Evolutionary conservation across 805 yeast species (phyloP).

Genomic region (Candida lessepsii): DNA sequence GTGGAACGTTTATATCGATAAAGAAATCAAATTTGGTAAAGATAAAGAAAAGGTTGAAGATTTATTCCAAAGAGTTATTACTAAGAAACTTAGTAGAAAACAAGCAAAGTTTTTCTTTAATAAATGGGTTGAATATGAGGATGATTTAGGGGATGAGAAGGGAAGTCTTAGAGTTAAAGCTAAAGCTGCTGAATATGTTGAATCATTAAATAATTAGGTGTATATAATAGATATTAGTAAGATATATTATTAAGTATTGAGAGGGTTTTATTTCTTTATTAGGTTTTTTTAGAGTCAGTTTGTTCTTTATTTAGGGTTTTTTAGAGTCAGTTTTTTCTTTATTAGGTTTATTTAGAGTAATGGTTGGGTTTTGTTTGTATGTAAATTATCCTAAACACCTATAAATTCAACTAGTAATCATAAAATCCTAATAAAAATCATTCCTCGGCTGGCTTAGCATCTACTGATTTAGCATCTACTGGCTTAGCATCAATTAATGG

Average conservation of each 20-base stretch:
- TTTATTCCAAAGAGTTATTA: constrained; percentile 76
- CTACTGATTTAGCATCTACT: not conserved
- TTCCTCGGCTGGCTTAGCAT: not conserved
- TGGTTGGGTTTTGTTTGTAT: no score
- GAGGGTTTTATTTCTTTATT: no score
- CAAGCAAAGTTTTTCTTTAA: constrained; percentile 94
- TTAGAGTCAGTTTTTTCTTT: no score
- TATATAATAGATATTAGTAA: no score
- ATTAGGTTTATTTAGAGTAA: no score
- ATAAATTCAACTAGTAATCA: no score
- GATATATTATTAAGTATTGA: no score
- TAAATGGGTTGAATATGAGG: constrained; percentile 86
- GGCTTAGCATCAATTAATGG: constrained; percentile 6
- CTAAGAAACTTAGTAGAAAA: constrained; percentile 69
- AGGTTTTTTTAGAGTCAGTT: no score
- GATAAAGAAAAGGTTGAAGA: constrained; percentile 70
- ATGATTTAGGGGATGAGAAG: constrained; percentile 62
- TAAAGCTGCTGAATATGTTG: constrained; percentile 79
- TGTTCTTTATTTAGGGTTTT: no score
- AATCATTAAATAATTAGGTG: constrained; percentile 16
- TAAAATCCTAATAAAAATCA: no score
- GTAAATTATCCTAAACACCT: no score
- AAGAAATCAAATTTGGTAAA: constrained; percentile 69
- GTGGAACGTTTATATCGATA: constrained; percentile 95
- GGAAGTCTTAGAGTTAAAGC: constrained; percentile 84